These are phyloP conservation scores for Cyberlindnera veronae DNA, from an alignment of 805 yeast genomes.

Conservation along the genomic window DNA sequence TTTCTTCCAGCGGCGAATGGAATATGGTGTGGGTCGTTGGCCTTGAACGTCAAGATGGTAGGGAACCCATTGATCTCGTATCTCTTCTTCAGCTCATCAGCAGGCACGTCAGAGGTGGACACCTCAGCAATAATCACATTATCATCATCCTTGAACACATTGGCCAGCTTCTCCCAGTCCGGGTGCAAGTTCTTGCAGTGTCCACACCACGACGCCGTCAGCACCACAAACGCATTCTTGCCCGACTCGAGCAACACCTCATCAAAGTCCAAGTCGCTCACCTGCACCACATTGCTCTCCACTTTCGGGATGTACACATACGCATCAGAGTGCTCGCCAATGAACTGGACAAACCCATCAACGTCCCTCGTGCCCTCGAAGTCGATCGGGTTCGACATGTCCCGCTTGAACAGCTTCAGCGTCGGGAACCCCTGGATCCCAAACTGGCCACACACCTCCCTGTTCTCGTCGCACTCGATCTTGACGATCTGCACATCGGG, in stretches of 20 bases:
- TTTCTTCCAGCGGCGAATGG: conserved; percentile 38
- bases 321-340: conserved; percentile 40
- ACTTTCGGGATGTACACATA: conserved; percentile 27
- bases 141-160: conserved; percentile 36
- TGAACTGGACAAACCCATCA: conserved; percentile 64
- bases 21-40: conserved; percentile 32
- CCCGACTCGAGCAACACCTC: conserved; percentile 27
- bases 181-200: conserved; percentile 50
- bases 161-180: conserved; percentile 43
- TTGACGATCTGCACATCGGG: conserved; percentile 72
- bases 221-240: conserved; percentile 25
- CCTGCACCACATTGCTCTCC: conserved; percentile 25
- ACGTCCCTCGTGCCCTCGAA: conserved; percentile 69
- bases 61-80: conserved; percentile 48
- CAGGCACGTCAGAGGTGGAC: conserved; percentile 40
- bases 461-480: conserved; percentile 86
- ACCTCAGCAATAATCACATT: conserved; percentile 42
- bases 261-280: conserved; percentile 33
- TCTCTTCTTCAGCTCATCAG: conserved; percentile 36
- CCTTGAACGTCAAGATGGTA: conserved; percentile 43
- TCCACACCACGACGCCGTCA: conserved; percentile 56
- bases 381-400: conserved; percentile 52
- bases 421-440: conserved; percentile 91
- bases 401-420: conserved; percentile 65
- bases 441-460: conserved; percentile 63